Evolutionary conservation across 768 basidiomycete species (phyloP), one percentile per base, ranked within the genome.

Genomic region (Coprinopsis sp.): DNA sequence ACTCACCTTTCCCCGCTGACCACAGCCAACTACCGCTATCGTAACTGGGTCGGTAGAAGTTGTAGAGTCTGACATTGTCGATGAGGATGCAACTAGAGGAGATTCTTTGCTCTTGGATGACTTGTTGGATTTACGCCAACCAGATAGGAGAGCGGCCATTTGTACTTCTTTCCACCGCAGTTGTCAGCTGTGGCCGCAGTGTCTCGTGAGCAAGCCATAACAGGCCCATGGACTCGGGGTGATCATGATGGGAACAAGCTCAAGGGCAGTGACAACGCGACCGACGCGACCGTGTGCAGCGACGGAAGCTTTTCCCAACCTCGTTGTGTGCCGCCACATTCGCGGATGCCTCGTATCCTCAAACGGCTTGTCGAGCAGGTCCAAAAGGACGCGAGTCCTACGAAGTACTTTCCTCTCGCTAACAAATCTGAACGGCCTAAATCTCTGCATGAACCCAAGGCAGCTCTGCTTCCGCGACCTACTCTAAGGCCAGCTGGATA

Each of bases 1-100:
- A 29, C 65, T 28, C 51, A 89, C 90, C 68, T 72, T 74, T 43
- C 91, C 91, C 46, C 91, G 80, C 60, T 87, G 82, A 5, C 91
- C 91, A 55, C 88, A 90, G 16, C 91, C 91, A 25, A 94, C 63
- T 50, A 93, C 68, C 12, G 81, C 89, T 28, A 93, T 54, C 0
- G 87, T 91, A 36, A 91, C 67, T 10, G 81, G 78, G 10, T 59
- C 49, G 30, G 30, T 8, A 31, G 30, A 8, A n/a, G 30, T 8
- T 31, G 8, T 31, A n/a, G 30, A 31, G n/a, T 8, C 30, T 31
- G 30, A 8, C 30, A 14, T 11, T 24, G 16, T 36, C 31, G 40
- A 29, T 6, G 8, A 33, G 23, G 23, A 29, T 22, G 21, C 8
- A n/a, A 39, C 19, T 11, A 24, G 38, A 22, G 21, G 19, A 18